phyloP scores from a whole-genome alignment of 805 yeast genomes.

The Trichomonascus vanleenenianus region DNA sequence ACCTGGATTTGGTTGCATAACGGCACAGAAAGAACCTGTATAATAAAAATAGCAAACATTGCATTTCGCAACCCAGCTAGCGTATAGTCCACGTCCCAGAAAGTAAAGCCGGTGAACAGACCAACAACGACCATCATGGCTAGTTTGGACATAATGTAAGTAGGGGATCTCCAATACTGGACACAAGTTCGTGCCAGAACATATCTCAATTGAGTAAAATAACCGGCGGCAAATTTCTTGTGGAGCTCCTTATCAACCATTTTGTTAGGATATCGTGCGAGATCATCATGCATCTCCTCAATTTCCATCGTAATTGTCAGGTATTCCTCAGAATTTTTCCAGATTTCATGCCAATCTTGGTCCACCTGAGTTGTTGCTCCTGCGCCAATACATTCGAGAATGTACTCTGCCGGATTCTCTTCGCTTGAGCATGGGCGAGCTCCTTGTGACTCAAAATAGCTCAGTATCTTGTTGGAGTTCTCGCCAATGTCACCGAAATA shows the following conservation, averaged over 20 bases:
- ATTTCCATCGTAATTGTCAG: slow-evolving; percentile 28
- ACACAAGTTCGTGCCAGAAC: slow-evolving; percentile 37
- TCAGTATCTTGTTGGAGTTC: slow-evolving; percentile 45
- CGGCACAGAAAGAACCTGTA: slow-evolving; percentile 49
- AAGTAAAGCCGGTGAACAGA: slow-evolving; percentile 67
- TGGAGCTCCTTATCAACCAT: slow-evolving; percentile 18
- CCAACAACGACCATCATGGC: slow-evolving; percentile 43
- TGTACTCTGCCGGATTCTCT: slow-evolving; percentile 69
- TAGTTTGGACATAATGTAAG: slow-evolving; percentile 54
- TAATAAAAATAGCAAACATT: slow-evolving; percentile 51
- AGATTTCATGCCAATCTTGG: slow-evolving; percentile 55
- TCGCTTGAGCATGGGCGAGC: slow-evolving; percentile 50
- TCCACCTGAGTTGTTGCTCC: slow-evolving; percentile 62
- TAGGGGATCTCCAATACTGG: slow-evolving; percentile 53
- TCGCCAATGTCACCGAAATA: slow-evolving; percentile 72
- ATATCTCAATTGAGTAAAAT: slow-evolving; percentile 35
- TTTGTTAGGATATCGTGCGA: slow-evolving; percentile 22
- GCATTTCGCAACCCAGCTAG: slow-evolving; percentile 50
- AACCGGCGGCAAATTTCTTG: slow-evolving; percentile 35
- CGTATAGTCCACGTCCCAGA: slow-evolving; percentile 47
- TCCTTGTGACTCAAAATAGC: slow-evolving; percentile 61
- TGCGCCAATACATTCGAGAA: slow-evolving; percentile 64
- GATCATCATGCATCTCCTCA: slow-evolving; percentile 27
- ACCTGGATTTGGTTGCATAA: slow-evolving; percentile 56
- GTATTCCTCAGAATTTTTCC: slow-evolving; percentile 45